Percentiles rank a stretch among this genome's conserved stretches.
Conservation (phyloP, 164 flowering plant genomes). For the Kingdonia uniflora region DNA sequence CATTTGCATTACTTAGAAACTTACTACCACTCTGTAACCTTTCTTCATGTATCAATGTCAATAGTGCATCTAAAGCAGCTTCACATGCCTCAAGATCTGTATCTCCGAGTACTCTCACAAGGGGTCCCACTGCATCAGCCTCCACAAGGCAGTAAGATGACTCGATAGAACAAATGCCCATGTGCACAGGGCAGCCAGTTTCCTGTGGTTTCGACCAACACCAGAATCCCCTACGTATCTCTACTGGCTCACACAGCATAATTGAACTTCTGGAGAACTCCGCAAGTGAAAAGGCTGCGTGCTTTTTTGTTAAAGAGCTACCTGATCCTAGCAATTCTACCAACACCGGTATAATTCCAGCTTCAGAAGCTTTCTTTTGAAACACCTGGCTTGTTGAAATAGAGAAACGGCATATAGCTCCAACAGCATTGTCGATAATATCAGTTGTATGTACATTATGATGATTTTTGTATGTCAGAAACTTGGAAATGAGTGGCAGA, state of each 20-base stretch:
- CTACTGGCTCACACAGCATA: conserved; percentile 24
- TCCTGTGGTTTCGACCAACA: conserved; percentile 43
- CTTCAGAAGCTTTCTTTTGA: conserved; percentile 45
- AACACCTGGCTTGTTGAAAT: conserved; percentile 29
- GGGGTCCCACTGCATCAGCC: conserved; percentile 50
- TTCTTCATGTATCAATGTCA: conserved; percentile 48
- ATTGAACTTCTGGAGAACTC: conserved; percentile 44
- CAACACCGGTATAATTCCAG: conserved; percentile 36
- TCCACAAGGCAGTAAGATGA: conserved; percentile 59
- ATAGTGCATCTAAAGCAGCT: conserved; percentile 46
- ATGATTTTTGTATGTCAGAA: conserved; percentile 16
- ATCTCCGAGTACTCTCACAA: conserved; percentile 40
- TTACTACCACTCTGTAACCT: conserved; percentile 45
- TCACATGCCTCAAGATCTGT: conserved; percentile 32
- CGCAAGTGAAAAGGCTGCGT: conserved; percentile 44
- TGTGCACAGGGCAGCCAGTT: conserved; percentile 40
- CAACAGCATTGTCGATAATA: conserved; percentile 45
- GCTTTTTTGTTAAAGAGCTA: conserved; percentile 30
- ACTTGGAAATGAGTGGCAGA: conserved; percentile 21
- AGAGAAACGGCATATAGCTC: conserved; percentile 45
- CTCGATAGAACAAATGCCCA: conserved; percentile 42
- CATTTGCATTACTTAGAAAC: conserved; percentile 43
- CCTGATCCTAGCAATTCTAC: conserved; percentile 43
- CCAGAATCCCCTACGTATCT: conserved; percentile 30
- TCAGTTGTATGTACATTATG: conserved; percentile 19